Evolutionary conservation across 129 eudicot genomes (phyloP), one percentile per base, ranked within the genome.

Genomic region (Pseudognaphalium luteoalbum): DNA sequence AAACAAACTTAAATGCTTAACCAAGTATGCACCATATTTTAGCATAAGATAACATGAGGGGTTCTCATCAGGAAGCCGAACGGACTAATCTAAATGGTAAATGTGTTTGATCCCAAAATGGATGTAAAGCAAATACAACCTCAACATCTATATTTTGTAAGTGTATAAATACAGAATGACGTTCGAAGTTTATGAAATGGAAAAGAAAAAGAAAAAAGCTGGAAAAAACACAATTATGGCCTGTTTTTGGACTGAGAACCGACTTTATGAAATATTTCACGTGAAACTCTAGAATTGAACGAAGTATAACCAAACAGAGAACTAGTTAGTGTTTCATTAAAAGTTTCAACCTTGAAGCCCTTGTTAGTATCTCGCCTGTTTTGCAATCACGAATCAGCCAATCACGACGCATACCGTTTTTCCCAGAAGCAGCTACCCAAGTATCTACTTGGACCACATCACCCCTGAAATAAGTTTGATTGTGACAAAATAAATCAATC

Each of bases 381-480:
- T 71, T 86, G 83, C 81, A 84, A 76, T 95, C 99, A 32, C 99
- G 92, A 22, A 95, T 78, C 79, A 91, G 88, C 99, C 99, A 95
- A 76, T 95, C 99, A 64, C 99, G 90, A 20, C 99, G 92, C 97
- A 95, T 91, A 12, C 99, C 97, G 37, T 91, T 95, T 78, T 95
- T 95, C 6, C 99, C 99, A 8, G 96, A 95, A 56, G 97, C 88
- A 58, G 94, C 88, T 35, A 91, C 99, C 99, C 99, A 95, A 21
- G 99, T 95, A 80, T 95, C 99, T 14, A 95, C 97, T 85, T 95
- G 99, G 71, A 91, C 96, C 81, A 89, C 90, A 80, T 95, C 99
- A 52, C 96, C 96, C 99, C 99, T 95, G 85, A 56, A 64, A 65
- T 10, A 54, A 14, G 14, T 20, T 64, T n/a, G 0, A 47, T 21